Conservation (phyloP, 2,329 filamentous ascomycete species). For the Monosporascus sp. region DNA sequence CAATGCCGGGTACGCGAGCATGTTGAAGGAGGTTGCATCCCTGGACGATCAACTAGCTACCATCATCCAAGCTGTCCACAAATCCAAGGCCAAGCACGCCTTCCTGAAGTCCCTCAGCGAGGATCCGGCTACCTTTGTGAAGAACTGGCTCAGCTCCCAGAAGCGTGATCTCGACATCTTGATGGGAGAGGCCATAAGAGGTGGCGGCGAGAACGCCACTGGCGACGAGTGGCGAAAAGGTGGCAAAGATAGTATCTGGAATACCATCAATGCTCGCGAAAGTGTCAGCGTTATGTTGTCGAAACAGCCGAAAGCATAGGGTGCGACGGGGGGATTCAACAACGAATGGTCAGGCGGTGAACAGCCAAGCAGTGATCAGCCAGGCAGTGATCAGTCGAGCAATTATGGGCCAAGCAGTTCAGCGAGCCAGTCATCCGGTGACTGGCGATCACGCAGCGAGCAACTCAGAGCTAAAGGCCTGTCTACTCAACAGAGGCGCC, state of each 20-base stretch:
- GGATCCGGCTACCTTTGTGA: constrained; percentile 79
- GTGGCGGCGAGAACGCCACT: constrained; percentile 49
- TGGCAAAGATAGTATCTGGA: constrained; percentile 50
- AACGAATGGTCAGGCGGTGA: not conserved
- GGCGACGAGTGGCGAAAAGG: constrained; percentile 66
- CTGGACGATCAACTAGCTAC: constrained; percentile 84
- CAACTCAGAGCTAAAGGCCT: not conserved
- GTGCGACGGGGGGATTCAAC: not conserved
- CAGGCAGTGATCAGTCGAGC: not conserved
- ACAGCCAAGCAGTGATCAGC: not conserved
- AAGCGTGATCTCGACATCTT: constrained; percentile 86
- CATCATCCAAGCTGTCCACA: constrained; percentile 73
- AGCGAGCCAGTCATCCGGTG: not conserved
- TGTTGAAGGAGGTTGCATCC: constrained; percentile 67
- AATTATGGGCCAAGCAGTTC: not conserved
- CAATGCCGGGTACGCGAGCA: constrained; percentile 63
- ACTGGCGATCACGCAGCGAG: not conserved
- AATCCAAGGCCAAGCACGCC: constrained; percentile 83
- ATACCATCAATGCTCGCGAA: constrained; percentile 53
- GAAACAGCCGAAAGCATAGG: constrained; percentile 34
- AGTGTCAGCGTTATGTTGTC: constrained; percentile 57
- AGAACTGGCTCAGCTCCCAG: constrained; percentile 85
- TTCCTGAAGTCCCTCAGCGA: constrained; percentile 76
- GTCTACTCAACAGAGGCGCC: not conserved
- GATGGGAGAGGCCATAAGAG: constrained; percentile 69